Base-by-base conservation (phyloP, 331 rosid species). In the Acacia pycnantha region DNA sequence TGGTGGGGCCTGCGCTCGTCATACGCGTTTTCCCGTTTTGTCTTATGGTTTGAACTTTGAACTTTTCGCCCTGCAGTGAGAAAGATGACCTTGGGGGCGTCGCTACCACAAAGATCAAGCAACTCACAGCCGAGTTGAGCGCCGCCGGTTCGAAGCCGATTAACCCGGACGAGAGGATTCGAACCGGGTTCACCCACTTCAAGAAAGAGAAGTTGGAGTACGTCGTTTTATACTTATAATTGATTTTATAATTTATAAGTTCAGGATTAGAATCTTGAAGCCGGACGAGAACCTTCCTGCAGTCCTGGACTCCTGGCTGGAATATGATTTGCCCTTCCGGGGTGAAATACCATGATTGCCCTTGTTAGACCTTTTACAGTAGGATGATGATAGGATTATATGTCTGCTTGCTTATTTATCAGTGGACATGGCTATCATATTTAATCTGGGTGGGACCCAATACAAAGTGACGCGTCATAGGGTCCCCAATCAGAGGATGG, bases 81-180 rank as follows among this genome's bases (percentile, higher is more conserved):
- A 91, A 90, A 71, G 91, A 87, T 3, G 89, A 88, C 50, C 95
- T 96, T 33, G 88, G 84, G 51, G 84, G 26, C 16, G 80, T 91
- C 77, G 99, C 98, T 78, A 92, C 98, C 91, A 87, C 86, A 29
- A 95, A 85, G 94, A 92, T 95, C 91, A 90, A 86, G 86, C 91
- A 90, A 78, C 77, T 95, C 46, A 93, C 98, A 54, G 90, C 97
- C 9, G 97, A 95, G 82, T 74, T 95, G 64, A 82, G 80, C 18
- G 79, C 82, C 1, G 77, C 59, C 29, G 82, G 72, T 19, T 89
- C 88, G 12, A 46, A 81, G n/a, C 79, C 22, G 41, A 73, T 81
- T 21, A 85, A 93, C 86, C 88, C 98, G 81, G 93, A 85, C 10
- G 91, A 96, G 66, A 89, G 89, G 88, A 85, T 96, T 86, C 86